Evolutionary conservation across 768 basidiomycete genomes (phyloP).

Genomic region (Suillus variegatus): DNA sequence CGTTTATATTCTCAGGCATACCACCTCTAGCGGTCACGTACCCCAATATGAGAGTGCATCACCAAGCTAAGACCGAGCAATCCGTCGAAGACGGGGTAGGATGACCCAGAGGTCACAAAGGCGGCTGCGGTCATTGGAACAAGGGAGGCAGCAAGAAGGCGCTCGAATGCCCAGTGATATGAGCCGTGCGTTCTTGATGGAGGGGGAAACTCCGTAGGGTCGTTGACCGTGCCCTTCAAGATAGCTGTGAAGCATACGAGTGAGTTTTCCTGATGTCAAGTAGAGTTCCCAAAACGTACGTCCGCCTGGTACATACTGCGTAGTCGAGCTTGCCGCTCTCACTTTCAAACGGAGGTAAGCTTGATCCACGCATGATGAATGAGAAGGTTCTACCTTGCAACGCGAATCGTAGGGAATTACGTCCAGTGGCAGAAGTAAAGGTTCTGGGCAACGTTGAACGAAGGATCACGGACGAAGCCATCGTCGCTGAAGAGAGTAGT

Average conservation of each 20-base stretch:
- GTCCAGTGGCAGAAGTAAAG: constrained; percentile 37
- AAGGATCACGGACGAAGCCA: constrained; percentile 52
- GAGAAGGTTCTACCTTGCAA: constrained; percentile 38
- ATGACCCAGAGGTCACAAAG: constrained; percentile 72
- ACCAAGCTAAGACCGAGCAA: constrained; percentile 84
- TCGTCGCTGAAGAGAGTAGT: constrained; percentile 20
- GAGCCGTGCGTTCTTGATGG: constrained; percentile 84
- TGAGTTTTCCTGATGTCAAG: not conserved
- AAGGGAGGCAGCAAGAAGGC: constrained; percentile 82
- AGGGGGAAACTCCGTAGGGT: constrained; percentile 87
- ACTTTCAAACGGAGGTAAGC: constrained; percentile 29
- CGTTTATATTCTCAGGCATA: not conserved
- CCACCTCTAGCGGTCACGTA: constrained; percentile 37
- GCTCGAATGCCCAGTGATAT: constrained; percentile 93
- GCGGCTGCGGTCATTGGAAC: constrained; percentile 89
- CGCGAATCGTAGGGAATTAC: constrained; percentile 41
- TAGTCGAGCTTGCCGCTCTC: constrained; percentile 38
- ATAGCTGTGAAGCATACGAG: constrained; percentile 53
- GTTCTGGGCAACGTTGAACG: constrained; percentile 50
- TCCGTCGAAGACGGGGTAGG: constrained; percentile 87
- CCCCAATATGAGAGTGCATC: constrained; percentile 96
- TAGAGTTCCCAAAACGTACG: not conserved
- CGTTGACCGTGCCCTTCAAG: constrained; percentile 91
- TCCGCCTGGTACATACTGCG: constrained; percentile 58
- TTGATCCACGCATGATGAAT: not conserved